Evolutionary conservation across 2,329 filamentous ascomycete genomes (phyloP).

Genomic region (Fusarium palustre): DNA sequence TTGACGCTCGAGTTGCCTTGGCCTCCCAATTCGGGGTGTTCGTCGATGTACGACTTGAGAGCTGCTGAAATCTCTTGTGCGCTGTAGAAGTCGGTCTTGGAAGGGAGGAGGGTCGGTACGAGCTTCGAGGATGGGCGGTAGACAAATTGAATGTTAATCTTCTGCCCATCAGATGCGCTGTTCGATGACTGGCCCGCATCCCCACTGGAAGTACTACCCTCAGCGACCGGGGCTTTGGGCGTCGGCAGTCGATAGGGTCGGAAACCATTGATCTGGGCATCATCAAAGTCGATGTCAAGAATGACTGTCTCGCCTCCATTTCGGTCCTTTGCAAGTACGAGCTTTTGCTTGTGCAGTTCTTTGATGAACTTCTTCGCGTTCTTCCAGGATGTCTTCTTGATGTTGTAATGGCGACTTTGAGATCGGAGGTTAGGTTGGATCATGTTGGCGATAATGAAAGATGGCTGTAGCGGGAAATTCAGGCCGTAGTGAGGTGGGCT

Average conservation of each 20-base stretch:
- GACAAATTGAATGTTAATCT: conserved; percentile 32
- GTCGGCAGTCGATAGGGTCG: conserved; percentile 37
- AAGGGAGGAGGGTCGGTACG: conserved; percentile 36
- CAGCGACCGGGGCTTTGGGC: conserved; percentile 4
- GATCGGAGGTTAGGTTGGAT: conserved; percentile 41
- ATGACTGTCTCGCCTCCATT: conserved; percentile 44
- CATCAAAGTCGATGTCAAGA: conserved; percentile 38
- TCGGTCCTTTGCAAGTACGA: conserved; percentile 37
- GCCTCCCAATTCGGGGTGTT: conserved; percentile 33
- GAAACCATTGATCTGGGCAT: conserved; percentile 26
- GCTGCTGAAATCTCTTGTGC: conserved; percentile 35
- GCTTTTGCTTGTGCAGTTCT: conserved; percentile 26
- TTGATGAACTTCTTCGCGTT: conserved; percentile 44
- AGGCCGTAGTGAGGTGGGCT: conserved; percentile 31
- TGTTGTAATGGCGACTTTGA: conserved; percentile 36
- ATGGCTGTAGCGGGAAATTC: conserved; percentile 40
- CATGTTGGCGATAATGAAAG: conserved; percentile 42
- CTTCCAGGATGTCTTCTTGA: conserved; percentile 45
- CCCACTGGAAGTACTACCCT: background rate
- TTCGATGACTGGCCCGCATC: conserved; percentile 3
- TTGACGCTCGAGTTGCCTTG: conserved; percentile 36
- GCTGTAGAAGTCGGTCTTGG: conserved; percentile 41
- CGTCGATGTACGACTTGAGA: conserved; percentile 40
- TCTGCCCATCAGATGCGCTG: conserved; percentile 20
- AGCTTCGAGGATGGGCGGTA: conserved; percentile 36